A percentile compares a stretch with the other conserved stretches of the same genome.
Conservation (phyloP, 78 protist species). For the Planoprotostelium fungivorum region DNA sequence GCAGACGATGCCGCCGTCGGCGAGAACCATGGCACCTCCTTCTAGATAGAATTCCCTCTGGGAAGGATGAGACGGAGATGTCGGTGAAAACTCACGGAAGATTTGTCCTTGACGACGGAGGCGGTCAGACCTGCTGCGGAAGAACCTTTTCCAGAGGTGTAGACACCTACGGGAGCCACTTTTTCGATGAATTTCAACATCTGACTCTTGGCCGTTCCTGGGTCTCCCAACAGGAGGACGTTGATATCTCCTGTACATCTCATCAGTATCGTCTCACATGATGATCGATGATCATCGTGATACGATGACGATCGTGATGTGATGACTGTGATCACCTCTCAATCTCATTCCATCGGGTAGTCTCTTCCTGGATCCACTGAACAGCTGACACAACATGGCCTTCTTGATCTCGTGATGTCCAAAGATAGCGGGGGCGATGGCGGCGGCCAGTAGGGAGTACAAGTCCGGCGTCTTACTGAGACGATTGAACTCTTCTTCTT, state of each 20-base stretch:
- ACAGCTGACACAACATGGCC: conserved; percentile 88
- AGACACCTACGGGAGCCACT: conserved; percentile 94
- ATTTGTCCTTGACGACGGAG: conserved; percentile 83
- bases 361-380: conserved; percentile 91
- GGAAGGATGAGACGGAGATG: not conserved
- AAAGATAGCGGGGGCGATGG: conserved; percentile 93
- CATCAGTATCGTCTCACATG: too few species aligned
- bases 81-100: not conserved
- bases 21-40: conserved; percentile 99
- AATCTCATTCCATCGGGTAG: conserved; percentile 89
- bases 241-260: conserved; percentile 86
- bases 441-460: conserved; percentile 31
- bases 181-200: conserved; percentile 91
- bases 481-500: conserved; percentile 61
- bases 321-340: conserved; percentile 76
- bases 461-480: conserved; percentile 53
- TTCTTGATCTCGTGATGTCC: conserved; percentile 94
- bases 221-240: conserved; percentile 99
- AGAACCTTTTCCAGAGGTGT: conserved; percentile 98
- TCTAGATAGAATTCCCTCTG: conserved; percentile 94
- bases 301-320: not conserved
- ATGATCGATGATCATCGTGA: too few species aligned
- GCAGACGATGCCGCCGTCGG: conserved; percentile 99
- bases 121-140: conserved; percentile 99
- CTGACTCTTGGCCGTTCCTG: conserved; percentile 99